These are phyloP conservation scores for Endogone sp. DNA, from an alignment of 192 early-diverging fungal genomes.

Conservation along the genomic window DNA sequence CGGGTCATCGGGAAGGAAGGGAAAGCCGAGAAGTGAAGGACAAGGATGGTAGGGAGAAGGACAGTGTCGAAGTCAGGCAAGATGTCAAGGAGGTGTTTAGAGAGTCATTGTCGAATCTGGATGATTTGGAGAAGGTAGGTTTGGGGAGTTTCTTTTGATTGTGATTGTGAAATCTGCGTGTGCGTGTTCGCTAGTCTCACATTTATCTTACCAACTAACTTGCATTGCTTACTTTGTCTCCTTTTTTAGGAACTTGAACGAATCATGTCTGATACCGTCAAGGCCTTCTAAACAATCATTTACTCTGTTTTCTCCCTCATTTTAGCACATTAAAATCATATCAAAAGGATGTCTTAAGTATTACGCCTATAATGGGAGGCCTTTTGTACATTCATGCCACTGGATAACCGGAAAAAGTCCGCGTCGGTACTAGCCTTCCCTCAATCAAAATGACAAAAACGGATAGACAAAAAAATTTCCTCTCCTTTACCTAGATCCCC, in stretches of 20 bases:
- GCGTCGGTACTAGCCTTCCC: too few relatives aligned
- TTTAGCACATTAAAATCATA: neutral
- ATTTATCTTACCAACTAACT: neutral
- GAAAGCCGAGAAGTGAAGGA: too few relatives aligned
- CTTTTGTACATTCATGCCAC: neutral
- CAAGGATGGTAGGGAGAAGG: neutral
- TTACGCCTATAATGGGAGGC: neutral
- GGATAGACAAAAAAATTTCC: too few relatives aligned
- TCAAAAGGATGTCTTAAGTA: too few relatives aligned
- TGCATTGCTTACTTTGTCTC: neutral
- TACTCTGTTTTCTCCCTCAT: neutral
- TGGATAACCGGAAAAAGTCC: neutral
- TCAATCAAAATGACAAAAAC: too few relatives aligned
- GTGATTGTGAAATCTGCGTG: too few relatives aligned
- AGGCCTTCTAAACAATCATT: neutral
- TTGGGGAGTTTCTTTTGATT: neutral
- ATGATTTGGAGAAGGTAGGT: constrained; percentile 1
- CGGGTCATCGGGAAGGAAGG: too few relatives aligned
- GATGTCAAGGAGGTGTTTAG: constrained; percentile 2
- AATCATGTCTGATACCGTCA: neutral
- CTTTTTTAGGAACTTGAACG: neutral
- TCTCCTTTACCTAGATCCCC: too few relatives aligned
- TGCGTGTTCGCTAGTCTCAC: neutral
- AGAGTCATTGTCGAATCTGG: neutral
- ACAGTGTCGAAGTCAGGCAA: constrained; percentile 1